Evolutionary conservation across 106 monocot species (phyloP), one percentile per base, ranked within the genome.

Genomic region (Acanthochlamys bracteata): DNA sequence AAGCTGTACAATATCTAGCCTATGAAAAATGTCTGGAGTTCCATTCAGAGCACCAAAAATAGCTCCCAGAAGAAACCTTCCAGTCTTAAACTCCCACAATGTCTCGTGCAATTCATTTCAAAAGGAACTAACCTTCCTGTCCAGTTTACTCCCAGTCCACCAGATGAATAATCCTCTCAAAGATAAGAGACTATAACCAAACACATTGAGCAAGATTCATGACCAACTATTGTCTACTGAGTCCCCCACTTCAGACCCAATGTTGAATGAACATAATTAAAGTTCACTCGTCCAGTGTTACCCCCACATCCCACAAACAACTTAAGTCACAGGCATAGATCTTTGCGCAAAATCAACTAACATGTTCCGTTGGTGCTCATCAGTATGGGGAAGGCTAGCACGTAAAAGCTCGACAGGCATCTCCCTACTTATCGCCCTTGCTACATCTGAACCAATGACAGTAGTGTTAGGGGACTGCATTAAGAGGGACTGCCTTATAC

Each of bases 351-450:
- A 89, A 57, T 89, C 81, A 55, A 74, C 57, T 42, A 93, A 55
- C 66, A 78, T 63, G 7, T 81, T 54, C 10, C 72, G 74, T 71
- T 93, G 93, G 10, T 71, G 74, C 24, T 85, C 83, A 55, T 89
- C 70, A 0, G 89, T 89, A 56, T 93, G 93, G 42, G 89, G 89
- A 65, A 89, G 70, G 65, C 93, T 86, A 15, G 86, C 83, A 14
- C 83, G 70, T 26, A 93, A 68, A 4, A 93, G 53, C 56, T 93
- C 93, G 7, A 86, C 79, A 10, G 93, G 93, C 89, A 93, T 93
- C 71, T 93, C 93, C 52, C 75, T 86, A 16, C 89, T 77, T 14
- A 89, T 69, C 45, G 80, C 82, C 65, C 60, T 80, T 13, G 70
- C 68, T 26, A 59, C 77, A 24, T 93, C 89, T 0, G 80, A 52